Base-by-base conservation (phyloP, 2,329 filamentous ascomycete genomes). In the Pseudogymnoascus sp. region DNA sequence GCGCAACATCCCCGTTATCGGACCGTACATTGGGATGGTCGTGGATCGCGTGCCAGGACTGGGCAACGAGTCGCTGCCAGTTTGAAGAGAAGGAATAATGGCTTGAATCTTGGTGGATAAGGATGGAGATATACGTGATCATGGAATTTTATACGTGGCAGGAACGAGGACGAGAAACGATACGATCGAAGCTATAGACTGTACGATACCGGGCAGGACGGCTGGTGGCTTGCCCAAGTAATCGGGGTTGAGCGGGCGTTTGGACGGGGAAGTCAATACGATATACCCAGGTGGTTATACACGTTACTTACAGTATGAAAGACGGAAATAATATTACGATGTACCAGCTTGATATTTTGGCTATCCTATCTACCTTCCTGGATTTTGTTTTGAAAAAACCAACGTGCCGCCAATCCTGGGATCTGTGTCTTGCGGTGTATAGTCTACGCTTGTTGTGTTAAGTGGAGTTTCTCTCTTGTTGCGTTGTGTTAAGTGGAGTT, bases 1-100 rank as follows among this genome's bases (percentile, higher is more conserved):
- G 38, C 86, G 90, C 61, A 91, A 89, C 64, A 76, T 96, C 9
- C 93, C 94, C 0, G 81, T 97, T 6, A 78, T 97, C 5, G 93
- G 93, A 3, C 90, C 92, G 4, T 95, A 92, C 69, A 88, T 97
- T 70, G 89, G 90, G 62, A 77, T 83, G 66, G 80, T 80, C 2
- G 80, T 96, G 64, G 90, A 95, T 71, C 83, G 85, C 67, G 71
- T 85, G 65, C 87, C 89, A 0, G 75, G 90, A 37, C 84, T 84
- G 28, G 80, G 87, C 67, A 92, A 91, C 70, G 82, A 85, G 37
- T 89, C 94, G 70, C 74, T 96, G 68, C 90, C 88, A 50, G 90
- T 92, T 66, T 92, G 76, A 82, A 53, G 28, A 53, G 28, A 28
- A 33, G 47, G 28, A 8, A 18, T 25, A 30, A 18, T 53, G 15